Base-by-base conservation (phyloP, 371 early-diverging fungal species). In the Circinella umbellata region DNA sequence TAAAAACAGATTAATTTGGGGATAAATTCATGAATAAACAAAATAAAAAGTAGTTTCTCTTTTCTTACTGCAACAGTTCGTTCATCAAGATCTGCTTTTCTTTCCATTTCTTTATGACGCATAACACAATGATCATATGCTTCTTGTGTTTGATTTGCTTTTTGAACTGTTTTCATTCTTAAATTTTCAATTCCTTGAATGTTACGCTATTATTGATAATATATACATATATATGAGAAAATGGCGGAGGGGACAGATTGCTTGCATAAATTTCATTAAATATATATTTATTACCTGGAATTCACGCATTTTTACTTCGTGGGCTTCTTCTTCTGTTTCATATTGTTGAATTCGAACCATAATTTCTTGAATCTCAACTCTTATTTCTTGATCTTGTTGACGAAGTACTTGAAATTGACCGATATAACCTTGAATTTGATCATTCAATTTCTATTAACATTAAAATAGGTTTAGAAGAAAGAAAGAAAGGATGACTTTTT, bases 401-500 rank as follows among this genome's bases (percentile, higher is more conserved):
- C 49, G 63, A 17, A 77, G 60, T 35, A 18, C 61, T 2, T 34
- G 4, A 39, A 77, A 81, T 20, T 77, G 74, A 11, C 60, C 42
- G 14, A 53, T 60, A 3, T 69, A 46, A 3, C 20, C 39, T 9
- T 68, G 48, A 7, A 75, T 65, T 36, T 73, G 64, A 15, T 66
- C 59, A 0, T 73, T 70, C 13, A 55, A 65, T 11, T 72, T 65
- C 64, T 64, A 69, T 6, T 48, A 4, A 51, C 0, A 20, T 38
- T 4, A 14, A 51, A 5, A 51, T n/a, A 51, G 51, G 8, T 17
- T 13, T 5, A 51, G 15, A 51, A 17, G 0, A 51, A 51, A n/a
- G 51, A 51, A 51, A n/a, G n/a, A 51, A 51, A 27, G 27, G 27
- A 27, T 27, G 27, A 27, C 27, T 27, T 27, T 27, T 27, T 27